phyloP scores from a whole-genome alignment of 2,329 filamentous ascomycete genomes.

The Colletotrichum plurivorum region DNA sequence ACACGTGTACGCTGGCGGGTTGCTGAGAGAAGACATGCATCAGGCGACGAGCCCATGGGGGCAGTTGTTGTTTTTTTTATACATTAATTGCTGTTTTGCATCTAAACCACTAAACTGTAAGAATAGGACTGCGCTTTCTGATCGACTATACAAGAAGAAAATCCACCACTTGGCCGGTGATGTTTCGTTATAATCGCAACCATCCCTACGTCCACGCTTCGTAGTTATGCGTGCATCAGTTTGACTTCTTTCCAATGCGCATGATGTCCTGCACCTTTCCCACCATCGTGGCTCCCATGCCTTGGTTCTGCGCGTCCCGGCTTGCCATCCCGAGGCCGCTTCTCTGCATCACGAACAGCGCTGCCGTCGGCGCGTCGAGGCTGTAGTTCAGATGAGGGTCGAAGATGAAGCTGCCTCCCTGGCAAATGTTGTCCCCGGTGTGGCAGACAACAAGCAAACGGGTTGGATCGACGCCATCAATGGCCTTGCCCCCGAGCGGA shows the following conservation, averaged over 20 bases:
- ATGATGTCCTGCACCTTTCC: conserved; percentile 39
- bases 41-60: not conserved
- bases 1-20: not conserved
- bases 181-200: too few relatives aligned
- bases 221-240: too few relatives aligned
- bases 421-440: conserved; percentile 48
- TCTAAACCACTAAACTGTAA: too few relatives aligned
- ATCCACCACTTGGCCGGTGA: too few relatives aligned
- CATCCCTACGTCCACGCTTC: too few relatives aligned
- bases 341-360: conserved; percentile 43
- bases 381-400: conserved; percentile 40
- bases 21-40: conserved; percentile 4
- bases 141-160: too few relatives aligned
- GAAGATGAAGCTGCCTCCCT: conserved; percentile 33
- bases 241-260: not conserved
- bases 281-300: conserved; percentile 42
- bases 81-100: not conserved
- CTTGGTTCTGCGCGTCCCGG: conserved; percentile 43
- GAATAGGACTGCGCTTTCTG: too few relatives aligned
- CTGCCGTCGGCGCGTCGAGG: conserved; percentile 40
- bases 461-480: conserved; percentile 43
- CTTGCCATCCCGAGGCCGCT: conserved; percentile 45
- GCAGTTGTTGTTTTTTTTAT: conserved; percentile 2
- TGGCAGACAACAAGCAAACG: conserved; percentile 46
- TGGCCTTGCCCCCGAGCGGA: conserved; percentile 41